Evolutionary conservation across 371 early-diverging fungal species (phyloP).

Genomic region (Mortierella sp.): DNA sequence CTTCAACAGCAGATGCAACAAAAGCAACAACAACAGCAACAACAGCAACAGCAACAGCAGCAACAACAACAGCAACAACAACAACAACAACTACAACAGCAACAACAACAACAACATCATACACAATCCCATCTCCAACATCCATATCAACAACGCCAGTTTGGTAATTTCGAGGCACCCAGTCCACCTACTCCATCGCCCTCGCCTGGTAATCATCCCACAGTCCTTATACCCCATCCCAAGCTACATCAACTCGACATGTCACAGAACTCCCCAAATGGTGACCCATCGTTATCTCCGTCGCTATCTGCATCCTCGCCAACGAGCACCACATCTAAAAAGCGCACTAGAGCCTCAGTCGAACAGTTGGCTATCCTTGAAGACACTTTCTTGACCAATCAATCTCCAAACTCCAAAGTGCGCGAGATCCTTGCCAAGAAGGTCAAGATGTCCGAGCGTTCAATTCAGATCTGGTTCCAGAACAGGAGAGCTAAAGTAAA

Average conservation of each 20-base stretch:
- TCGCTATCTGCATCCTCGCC: slow-evolving; percentile 53
- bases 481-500: slow-evolving; percentile 97
- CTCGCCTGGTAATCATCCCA: slow-evolving; percentile 55
- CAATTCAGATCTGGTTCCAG: slow-evolving; percentile 99
- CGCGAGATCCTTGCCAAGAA: slow-evolving; percentile 88
- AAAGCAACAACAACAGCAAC: slow-evolving; percentile 38
- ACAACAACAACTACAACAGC: slow-evolving; percentile 17
- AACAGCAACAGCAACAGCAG: slow-evolving; percentile 42
- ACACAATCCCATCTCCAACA: slow-evolving; percentile 35
- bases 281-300: slow-evolving; percentile 50
- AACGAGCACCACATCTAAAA: slow-evolving; percentile 61
- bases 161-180: slow-evolving; percentile 48
- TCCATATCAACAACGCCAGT: slow-evolving; percentile 39
- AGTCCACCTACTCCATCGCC: slow-evolving; percentile 56
- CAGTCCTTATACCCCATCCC: slow-evolving; percentile 53
- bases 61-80: slow-evolving; percentile 29
- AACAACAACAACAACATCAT: slow-evolving; percentile 22
- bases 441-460: slow-evolving; percentile 92
- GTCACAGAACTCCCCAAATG: slow-evolving; percentile 56
- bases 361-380: slow-evolving; percentile 81
- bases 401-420: slow-evolving; percentile 83
- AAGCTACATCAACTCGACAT: slow-evolving; percentile 51
- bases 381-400: slow-evolving; percentile 77
- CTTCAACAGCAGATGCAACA: slow-evolving; percentile 31
- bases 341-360: slow-evolving; percentile 81